Conservation (phyloP, 306 rosid genomes). For the Luffa aegyptiaca region DNA sequence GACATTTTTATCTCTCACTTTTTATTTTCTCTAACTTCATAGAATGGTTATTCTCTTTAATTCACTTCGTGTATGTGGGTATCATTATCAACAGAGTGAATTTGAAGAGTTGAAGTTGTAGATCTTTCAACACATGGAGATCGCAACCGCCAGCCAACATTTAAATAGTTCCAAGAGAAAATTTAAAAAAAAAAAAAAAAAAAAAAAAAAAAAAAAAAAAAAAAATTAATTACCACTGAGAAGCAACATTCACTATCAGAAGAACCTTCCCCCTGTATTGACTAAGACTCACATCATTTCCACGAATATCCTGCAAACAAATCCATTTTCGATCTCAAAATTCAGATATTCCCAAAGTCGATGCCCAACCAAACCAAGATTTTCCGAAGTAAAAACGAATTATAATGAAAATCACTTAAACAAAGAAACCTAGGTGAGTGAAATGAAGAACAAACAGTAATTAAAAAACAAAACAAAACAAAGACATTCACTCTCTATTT, state of each 20-base stretch:
- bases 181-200: too few relatives aligned
- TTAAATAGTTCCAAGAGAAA: background rate
- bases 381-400: background rate
- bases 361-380: background rate
- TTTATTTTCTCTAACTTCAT: background rate
- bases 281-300: constrained; percentile 61
- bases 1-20: background rate
- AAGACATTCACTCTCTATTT: background rate
- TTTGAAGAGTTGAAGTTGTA: background rate
- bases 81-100: background rate
- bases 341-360: background rate
- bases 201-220: too few relatives aligned
- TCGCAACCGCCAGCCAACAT: background rate
- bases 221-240: constrained; percentile 53
- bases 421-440: background rate
- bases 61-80: background rate
- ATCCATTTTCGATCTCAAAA: constrained; percentile 3
- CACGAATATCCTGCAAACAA: constrained; percentile 57
- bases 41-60: background rate
- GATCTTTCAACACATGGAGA: background rate
- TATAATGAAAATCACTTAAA: background rate
- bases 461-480: too few relatives aligned
- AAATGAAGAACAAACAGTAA: background rate
- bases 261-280: constrained; percentile 66
- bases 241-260: constrained; percentile 82